Conservation (phyloP, 1,284 basidiomycete genomes). For the Heliocybe sulcata region DNA sequence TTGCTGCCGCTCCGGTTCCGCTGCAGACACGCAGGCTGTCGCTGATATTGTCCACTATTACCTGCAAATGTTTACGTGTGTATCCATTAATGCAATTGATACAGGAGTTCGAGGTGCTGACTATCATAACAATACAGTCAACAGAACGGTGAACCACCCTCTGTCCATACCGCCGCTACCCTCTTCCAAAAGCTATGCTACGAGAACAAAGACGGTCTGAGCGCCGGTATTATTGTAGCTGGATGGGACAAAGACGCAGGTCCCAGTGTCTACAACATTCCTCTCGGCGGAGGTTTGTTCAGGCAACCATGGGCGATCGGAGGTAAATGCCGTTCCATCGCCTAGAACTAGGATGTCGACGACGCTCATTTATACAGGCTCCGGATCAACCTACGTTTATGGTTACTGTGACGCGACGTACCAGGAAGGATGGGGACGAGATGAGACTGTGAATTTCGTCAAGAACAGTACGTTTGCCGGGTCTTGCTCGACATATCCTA, state of each 20-base stretch:
- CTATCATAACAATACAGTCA: conserved; percentile 39
- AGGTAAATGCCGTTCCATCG: conserved; percentile 46
- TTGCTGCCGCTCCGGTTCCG: conserved; percentile 97
- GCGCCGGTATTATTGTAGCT: conserved; percentile 95
- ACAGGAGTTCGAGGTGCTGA: background rate
- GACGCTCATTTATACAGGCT: conserved; percentile 44
- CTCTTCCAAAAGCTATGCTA: conserved; percentile 92
- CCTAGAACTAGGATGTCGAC: background rate
- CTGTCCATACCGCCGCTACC: conserved; percentile 79
- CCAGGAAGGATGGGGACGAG: conserved; percentile 85
- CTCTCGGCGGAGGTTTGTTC: conserved; percentile 90
- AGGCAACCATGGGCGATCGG: conserved; percentile 96
- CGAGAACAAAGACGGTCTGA: conserved; percentile 85
- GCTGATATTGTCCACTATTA: conserved; percentile 91
- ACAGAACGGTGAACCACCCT: conserved; percentile 58
- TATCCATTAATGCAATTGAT: background rate
- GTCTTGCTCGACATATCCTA: conserved; percentile 5
- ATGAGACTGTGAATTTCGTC: conserved; percentile 92
- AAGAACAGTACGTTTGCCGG: conserved; percentile 75
- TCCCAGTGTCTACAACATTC: conserved; percentile 96
- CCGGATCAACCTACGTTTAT: conserved; percentile 97
- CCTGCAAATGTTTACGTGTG: conserved; percentile 75
- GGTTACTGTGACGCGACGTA: conserved; percentile 99
- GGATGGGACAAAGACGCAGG: conserved; percentile 95
- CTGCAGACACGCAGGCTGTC: conserved; percentile 96